Percentiles rank a stretch among this genome's conserved stretches.
Evolutionary conservation across 768 basidiomycete species (phyloP).

Genomic region (Hypholoma fasciculare): DNA sequence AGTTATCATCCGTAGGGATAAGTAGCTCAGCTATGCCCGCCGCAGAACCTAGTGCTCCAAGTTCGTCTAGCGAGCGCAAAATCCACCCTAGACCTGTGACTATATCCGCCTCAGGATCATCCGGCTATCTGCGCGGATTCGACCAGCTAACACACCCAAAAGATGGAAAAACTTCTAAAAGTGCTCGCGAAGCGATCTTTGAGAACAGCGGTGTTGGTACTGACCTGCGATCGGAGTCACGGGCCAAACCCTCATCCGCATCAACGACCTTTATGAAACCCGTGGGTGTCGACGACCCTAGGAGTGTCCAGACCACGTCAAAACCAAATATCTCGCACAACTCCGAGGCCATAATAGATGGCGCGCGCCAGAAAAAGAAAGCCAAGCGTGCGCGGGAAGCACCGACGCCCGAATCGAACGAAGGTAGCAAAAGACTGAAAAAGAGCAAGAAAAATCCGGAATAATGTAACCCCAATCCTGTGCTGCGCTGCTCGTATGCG

Average conservation of each 20-base stretch:
- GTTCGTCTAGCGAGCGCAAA: conserved; percentile 18
- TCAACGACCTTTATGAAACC: conserved; percentile 50
- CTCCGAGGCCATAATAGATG: conserved; percentile 18
- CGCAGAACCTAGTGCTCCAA: neutral
- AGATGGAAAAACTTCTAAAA: conserved; percentile 27
- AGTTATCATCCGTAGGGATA: neutral
- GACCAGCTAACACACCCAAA: conserved; percentile 27
- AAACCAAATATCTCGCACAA: conserved; percentile 1
- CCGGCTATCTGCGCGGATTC: conserved; percentile 23
- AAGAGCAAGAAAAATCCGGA: conserved; percentile 34
- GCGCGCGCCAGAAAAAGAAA: conserved; percentile 28
- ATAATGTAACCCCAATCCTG: conserved; percentile 2
- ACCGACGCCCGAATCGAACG: conserved; percentile 18
- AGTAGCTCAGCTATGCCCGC: neutral
- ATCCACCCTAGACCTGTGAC: conserved; percentile 27
- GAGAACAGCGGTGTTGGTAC: conserved; percentile 48
- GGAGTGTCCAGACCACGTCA: conserved; percentile 15
- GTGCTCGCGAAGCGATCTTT: conserved; percentile 45
- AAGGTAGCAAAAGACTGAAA: conserved; percentile 29
- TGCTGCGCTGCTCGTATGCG: neutral
- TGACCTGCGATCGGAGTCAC: conserved; percentile 41
- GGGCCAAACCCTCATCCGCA: conserved; percentile 14
- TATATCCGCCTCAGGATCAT: conserved; percentile 25
- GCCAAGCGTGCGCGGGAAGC: conserved; percentile 29
- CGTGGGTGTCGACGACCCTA: conserved; percentile 54